These are phyloP conservation scores for Ustilago tritici DNA, from an alignment of 1,284 basidiomycete species.

Conservation along the genomic window DNA sequence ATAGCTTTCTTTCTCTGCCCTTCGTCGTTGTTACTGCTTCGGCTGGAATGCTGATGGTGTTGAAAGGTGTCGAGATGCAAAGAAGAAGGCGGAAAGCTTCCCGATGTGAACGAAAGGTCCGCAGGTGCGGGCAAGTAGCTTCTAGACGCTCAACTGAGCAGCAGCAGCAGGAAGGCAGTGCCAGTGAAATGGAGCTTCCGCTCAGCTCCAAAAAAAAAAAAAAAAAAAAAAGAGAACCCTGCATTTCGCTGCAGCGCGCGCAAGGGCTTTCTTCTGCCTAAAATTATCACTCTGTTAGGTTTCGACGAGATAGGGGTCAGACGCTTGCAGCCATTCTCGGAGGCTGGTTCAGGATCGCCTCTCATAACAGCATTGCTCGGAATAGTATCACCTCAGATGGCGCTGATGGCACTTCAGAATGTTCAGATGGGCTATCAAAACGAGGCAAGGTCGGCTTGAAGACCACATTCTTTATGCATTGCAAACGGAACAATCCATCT, in stretches of 20 bases:
- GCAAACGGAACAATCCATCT: not conserved
- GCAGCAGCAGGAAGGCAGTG: constrained; percentile 10
- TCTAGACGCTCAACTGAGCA: constrained; percentile 4
- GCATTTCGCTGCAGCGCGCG: constrained; percentile 34
- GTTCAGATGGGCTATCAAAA: not conserved
- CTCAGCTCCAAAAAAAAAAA: too few relatives aligned
- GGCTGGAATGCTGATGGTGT: not conserved
- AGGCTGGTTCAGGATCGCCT: not conserved
- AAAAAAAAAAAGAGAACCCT: constrained; percentile 21
- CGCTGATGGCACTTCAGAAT: not conserved
- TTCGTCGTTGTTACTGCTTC: not conserved
- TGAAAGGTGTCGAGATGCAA: not conserved
- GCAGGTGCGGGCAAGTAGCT: not conserved
- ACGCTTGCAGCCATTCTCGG: not conserved
- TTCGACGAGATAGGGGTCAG: not conserved
- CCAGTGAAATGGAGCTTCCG: constrained; percentile 14
- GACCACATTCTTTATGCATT: not conserved
- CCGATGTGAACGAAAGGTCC: not conserved
- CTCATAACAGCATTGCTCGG: not conserved
- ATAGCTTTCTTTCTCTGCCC: not conserved
- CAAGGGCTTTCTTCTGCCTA: constrained; percentile 15
- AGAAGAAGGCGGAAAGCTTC: not conserved
- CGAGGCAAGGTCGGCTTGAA: not conserved
- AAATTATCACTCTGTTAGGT: constrained; percentile 9
- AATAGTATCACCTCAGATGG: not conserved